Evolutionary conservation across 2,329 filamentous ascomycete genomes (phyloP), one percentile per base, ranked within the genome.

Genomic region (Orbilia quercus): DNA sequence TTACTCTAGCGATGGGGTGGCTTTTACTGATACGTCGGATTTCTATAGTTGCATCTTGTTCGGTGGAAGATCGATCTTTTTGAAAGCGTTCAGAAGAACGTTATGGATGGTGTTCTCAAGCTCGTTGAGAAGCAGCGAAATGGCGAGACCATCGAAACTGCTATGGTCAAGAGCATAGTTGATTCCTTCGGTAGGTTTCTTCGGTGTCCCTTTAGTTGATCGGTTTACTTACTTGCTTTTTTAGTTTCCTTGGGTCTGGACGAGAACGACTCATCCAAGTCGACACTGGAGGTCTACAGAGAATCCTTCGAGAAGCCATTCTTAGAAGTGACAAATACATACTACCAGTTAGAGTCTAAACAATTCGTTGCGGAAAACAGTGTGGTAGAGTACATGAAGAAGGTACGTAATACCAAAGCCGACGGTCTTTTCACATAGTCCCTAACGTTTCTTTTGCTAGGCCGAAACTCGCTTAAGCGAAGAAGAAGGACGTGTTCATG

Each of bases 331-430:
- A 99, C 95, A 7, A 88, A 87, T 77, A 83, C 85, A 28, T 99
- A 96, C 82, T 99, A 99, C 81, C 86, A 92, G 77, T 89, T 90
- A 48, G 96, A 99, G 81, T 98, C 95, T 18, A 91, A 92, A 78
- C 90, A 92, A 75, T 99, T 99, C 79, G 88, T 99, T 34, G 91
- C 92, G 9, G 94, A 98, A 81, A 99, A 99, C 80, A 96, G 91
- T 75, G 92, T 99, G 2, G 93, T 99, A 34, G 95, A 99, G 80
- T 99, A 98, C 82, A 98, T 99, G 95, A 98, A 98, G 85, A 99
- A 99, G 86, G 76, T 76, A 36, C 16, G 3, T 40, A 40, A 14
- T 9, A 31, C 9, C 28, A 5, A 4, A 31, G 9, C 4, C 28
- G n/a, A n/a, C 28, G 9, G 28, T 31, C 28, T 31, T 31, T 31